Conservation (phyloP, 2,329 filamentous ascomycete genomes). For the Fusarium sp. region DNA sequence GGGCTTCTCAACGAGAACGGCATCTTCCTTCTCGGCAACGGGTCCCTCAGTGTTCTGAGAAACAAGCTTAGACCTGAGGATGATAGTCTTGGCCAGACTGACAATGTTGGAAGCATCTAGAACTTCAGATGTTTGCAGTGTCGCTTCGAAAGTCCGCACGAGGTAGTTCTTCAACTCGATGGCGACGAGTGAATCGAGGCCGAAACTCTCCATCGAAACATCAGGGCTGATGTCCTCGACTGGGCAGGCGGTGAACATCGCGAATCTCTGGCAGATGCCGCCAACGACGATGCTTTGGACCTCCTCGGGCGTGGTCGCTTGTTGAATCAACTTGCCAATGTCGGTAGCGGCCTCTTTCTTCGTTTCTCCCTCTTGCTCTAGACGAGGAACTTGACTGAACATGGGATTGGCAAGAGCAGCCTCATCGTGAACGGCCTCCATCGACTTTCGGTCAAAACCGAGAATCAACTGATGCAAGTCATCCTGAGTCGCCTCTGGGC, state of each 20-base stretch:
- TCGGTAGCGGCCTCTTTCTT: conserved; percentile 12
- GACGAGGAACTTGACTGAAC: conserved; percentile 19
- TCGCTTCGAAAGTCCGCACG: conserved; percentile 20
- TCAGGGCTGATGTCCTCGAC: conserved; percentile 25
- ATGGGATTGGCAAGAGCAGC: conserved; percentile 20
- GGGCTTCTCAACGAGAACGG: neutral
- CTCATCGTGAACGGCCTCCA: conserved; percentile 20
- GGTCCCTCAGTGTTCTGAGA: neutral
- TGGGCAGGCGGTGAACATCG: conserved; percentile 25
- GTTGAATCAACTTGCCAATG: conserved; percentile 19
- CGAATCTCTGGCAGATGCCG: conserved; percentile 23
- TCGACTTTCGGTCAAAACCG: conserved; percentile 26
- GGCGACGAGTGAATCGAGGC: conserved; percentile 31
- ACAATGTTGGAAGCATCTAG: conserved; percentile 21
- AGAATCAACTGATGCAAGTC: conserved; percentile 15
- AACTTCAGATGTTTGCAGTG: conserved; percentile 30
- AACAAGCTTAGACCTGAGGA: conserved; percentile 19
- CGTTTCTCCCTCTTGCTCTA: conserved; percentile 13
- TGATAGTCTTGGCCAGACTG: conserved; percentile 19
- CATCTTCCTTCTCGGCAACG: conserved; percentile 6
- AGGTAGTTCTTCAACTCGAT: conserved; percentile 35
- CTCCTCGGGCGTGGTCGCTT: conserved; percentile 15
- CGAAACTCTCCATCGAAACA: conserved; percentile 23
- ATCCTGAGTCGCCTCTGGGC: conserved; percentile 3
- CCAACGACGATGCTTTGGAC: conserved; percentile 14